Base-by-base conservation (phyloP, 805 yeast genomes). In the Starmerella potacharoeniae region DNA sequence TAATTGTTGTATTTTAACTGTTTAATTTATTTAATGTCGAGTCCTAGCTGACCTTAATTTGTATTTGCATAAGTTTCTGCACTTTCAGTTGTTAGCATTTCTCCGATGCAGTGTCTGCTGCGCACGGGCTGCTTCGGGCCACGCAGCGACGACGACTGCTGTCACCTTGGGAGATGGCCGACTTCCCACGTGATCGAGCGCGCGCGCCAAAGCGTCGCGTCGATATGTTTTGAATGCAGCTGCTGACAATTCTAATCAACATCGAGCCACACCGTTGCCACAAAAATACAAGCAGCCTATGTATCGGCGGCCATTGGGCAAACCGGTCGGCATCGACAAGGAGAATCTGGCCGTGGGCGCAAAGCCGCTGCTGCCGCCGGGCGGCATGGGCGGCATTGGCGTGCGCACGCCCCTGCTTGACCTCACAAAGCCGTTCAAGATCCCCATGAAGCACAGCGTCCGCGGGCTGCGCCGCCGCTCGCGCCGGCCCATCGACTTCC, bases 371-470 rank as follows among this genome's bases (percentile, higher is more conserved):
- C 49, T 46, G 8, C 49, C 49, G 6, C 49, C 40, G 5, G 49
- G 49, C 6, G 49, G 49, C 30, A 46, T 48, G 43, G 28, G 22
- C 29, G 35, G 42, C 13, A 49, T 49, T 33, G 46, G 46, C 11
- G 39, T 16, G 8, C 43, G 48, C 28, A 14, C 14, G 29, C 60
- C 60, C 2, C 42, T 54, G 4, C 14, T n/a, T 14, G 55, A 53
- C 34, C 47, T 58, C 29, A 49, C 58, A 22, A 49, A 49, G 44
- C 62, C 63, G 34, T 53, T 55, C 49, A 22, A 43, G 14, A 53
- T 57, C 9, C 62, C 64, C 4, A 52, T 54, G 52, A 57, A 56
- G 50, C 57, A 55, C 29, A 45, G 49, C 28, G 48, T 51, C 28
- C 55, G 29, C 28, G 2, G 45, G 9, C 44, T 34, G 13, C 58